Evolutionary conservation across 345 rosid genomes (phyloP).

Genomic region (Salix koriyanagi): DNA sequence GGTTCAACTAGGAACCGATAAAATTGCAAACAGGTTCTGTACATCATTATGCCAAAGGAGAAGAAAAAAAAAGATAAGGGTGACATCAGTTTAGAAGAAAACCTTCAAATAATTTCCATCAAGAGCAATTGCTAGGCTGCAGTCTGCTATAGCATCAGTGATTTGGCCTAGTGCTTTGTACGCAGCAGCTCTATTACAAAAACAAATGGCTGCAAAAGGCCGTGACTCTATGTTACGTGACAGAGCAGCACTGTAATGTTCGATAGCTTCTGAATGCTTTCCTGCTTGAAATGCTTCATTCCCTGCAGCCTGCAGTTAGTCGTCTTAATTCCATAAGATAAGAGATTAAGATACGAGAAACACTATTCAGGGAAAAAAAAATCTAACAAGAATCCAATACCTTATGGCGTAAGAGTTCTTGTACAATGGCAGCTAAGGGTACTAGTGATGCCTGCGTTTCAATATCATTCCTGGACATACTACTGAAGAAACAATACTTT

Average conservation of each 20-base stretch:
- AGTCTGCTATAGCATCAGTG: slow-evolving; percentile 90
- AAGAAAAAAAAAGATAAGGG: neutral
- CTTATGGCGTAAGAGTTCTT: slow-evolving; percentile 71
- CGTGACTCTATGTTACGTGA: slow-evolving; percentile 76
- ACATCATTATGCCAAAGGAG: neutral
- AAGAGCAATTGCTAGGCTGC: slow-evolving; percentile 94
- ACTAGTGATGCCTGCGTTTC: slow-evolving; percentile 48
- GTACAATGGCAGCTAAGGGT: slow-evolving; percentile 58
- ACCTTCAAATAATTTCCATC: slow-evolving; percentile 87
- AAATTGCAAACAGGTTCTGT: neutral
- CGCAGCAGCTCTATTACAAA: slow-evolving; percentile 97
- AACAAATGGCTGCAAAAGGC: slow-evolving; percentile 88
- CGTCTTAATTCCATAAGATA: neutral
- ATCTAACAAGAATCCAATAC: slow-evolving; percentile 27
- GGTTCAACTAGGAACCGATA: neutral
- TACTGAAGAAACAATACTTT: slow-evolving; percentile 12
- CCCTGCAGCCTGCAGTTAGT: slow-evolving; percentile 62
- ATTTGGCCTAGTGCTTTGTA: slow-evolving; percentile 74
- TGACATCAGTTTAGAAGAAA: slow-evolving; percentile 12
- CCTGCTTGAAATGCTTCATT: slow-evolving; percentile 93
- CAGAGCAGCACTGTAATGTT: slow-evolving; percentile 80
- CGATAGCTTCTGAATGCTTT: slow-evolving; percentile 81
- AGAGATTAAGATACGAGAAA: neutral
- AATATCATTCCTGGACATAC: slow-evolving; percentile 35
- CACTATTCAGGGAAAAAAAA: neutral